These are phyloP conservation scores for Neotropicomus parvogracilis DNA, from an alignment of 1,284 basidiomycete genomes.

Conservation along the genomic window DNA sequence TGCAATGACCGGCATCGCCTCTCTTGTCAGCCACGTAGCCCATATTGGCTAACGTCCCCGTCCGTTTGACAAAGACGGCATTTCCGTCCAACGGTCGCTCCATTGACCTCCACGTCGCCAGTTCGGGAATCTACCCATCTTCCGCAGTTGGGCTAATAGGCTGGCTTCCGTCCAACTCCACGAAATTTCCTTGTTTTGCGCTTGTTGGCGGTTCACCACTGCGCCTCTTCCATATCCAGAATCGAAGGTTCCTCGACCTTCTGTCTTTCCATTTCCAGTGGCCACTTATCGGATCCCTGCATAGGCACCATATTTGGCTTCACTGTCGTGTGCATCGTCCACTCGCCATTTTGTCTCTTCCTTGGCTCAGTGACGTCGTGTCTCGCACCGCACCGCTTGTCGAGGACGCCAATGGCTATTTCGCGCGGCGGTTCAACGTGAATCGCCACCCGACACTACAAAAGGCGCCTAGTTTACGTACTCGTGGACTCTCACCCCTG, in stretches of 20 bases:
- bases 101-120: conserved; percentile 2
- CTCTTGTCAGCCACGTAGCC: neutral
- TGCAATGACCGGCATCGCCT: neutral
- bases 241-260: conserved; percentile 21
- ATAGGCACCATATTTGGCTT: conserved; percentile 10
- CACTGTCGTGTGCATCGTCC: conserved; percentile 3
- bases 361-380: neutral
- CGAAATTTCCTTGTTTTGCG: neutral
- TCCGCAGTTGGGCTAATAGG: neutral
- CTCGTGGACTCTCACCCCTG: conserved; percentile 12
- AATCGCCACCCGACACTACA: neutral
- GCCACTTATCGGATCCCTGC: conserved; percentile 6
- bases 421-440: neutral
- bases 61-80: conserved; percentile 1
- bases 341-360: neutral
- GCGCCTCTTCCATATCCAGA: conserved; percentile 12
- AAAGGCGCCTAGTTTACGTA: conserved; percentile 11
- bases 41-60: neutral
- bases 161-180: conserved; percentile 15
- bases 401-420: neutral
- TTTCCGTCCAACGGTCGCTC: conserved; percentile 10
- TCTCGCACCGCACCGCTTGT: neutral
- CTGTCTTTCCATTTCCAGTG: conserved; percentile 18
- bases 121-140: conserved; percentile 14
- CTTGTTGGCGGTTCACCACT: neutral